A percentile compares a stretch with the other conserved stretches of the same genome.
phyloP scores from a whole-genome alignment of 2,329 filamentous ascomycete species.

The Nothophaeocryptopus gaeumannii region DNA sequence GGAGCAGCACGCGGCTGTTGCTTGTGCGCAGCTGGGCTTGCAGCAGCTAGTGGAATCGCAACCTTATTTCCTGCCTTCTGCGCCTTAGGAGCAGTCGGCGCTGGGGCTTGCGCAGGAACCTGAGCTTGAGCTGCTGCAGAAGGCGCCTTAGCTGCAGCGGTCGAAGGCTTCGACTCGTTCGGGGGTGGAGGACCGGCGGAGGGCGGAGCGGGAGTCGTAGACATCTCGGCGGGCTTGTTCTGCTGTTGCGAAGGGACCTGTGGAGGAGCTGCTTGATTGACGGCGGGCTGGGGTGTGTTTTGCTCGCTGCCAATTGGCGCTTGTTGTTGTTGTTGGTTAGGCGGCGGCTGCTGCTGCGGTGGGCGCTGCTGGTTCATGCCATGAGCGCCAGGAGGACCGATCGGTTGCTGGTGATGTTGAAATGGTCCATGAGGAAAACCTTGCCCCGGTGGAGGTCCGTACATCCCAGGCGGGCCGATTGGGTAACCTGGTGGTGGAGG shows the following conservation, averaged over 20 bases:
- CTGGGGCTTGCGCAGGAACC: conserved; percentile 29
- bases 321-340: conserved; percentile 36
- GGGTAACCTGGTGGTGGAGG: conserved; percentile 42
- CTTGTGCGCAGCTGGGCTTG: conserved; percentile 33
- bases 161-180: conserved; percentile 65
- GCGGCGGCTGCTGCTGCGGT: conserved; percentile 47
- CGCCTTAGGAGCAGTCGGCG: conserved; percentile 34
- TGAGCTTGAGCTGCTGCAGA: conserved; percentile 40
- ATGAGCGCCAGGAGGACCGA: conserved; percentile 52
- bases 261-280: conserved; percentile 22
- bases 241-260: conserved; percentile 14
- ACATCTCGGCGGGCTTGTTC: conserved; percentile 35
- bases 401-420: conserved; percentile 45
- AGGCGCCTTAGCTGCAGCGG: conserved; percentile 55
- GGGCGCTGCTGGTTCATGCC: conserved; percentile 37
- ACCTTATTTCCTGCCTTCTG: conserved; percentile 48
- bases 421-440: conserved; percentile 41
- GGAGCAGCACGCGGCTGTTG: conserved; percentile 20
- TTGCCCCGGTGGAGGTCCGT: conserved; percentile 12
- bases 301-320: conserved; percentile 38
- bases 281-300: conserved; percentile 33
- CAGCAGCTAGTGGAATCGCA: conserved; percentile 60
- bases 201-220: conserved; percentile 44
- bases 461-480: conserved; percentile 22
- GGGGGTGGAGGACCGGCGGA: conserved; percentile 59